Evolutionary conservation across 2,329 filamentous ascomycete species (phyloP), one percentile per base, ranked within the genome.

Genomic region (Colletotrichum siamense): DNA sequence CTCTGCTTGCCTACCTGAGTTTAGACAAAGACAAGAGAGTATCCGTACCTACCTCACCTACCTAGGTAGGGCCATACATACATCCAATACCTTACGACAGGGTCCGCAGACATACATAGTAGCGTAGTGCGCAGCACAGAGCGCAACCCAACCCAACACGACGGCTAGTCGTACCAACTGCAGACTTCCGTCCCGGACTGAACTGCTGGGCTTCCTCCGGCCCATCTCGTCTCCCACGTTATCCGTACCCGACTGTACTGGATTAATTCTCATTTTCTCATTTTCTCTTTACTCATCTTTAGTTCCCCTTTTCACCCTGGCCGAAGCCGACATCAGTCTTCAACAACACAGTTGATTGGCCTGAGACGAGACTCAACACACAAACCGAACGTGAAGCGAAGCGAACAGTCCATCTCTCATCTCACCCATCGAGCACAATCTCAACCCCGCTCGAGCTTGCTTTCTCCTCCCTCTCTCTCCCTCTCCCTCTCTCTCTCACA

Each of bases 381-480:
- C 66, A 22, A 59, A n/a, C 49, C 18, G n/a, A 24, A 15, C 16
- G 66, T 69, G 66, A 69, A 69, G 49, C 66, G 15, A 68, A 26
- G 52, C 52, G 22, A 26, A 24, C 24, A n/a, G 12, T 73, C 44
- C 49, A 24, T 32, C 66, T 61, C 32, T 49, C 32, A 49, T 69
- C 66, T 69, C 34, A 49, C 59, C 64, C 18, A 61, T 15, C 28
- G 30, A 73, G 18, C 70, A 65, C 55, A 73, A 32, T 7, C 36
- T 69, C 32, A 66, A 73, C 73, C 73, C 73, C 73, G 73, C 73
- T 76, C 73, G 57, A 68, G 55, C 55, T 44, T 76, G 75, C 68
- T 76, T 77, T 67, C 77, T 36, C 26, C 77, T 36, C 26, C 18
- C 57, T n/a, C 69, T 64, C 64, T 75, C 59, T 70, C 55, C 8